Conservation (phyloP, 805 yeast genomes). For the Candida methanosorbosa region DNA sequence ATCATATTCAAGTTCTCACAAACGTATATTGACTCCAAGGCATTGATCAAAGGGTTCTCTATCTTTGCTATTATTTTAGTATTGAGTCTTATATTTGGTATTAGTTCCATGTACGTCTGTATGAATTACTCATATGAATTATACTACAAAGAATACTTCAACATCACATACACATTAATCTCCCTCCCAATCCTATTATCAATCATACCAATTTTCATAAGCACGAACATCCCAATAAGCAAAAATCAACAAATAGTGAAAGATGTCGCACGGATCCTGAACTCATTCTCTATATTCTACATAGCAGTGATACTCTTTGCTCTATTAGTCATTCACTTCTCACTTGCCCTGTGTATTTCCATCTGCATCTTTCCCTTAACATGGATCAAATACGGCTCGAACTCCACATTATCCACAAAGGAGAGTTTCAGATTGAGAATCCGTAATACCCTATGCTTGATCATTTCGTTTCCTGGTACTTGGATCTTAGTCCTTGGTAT, state of each 20-base stretch:
- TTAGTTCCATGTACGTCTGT: conserved; percentile 9
- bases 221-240: not conserved
- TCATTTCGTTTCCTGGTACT: conserved; percentile 23
- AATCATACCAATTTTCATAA: not conserved
- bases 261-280: conserved; percentile 12
- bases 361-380: conserved; percentile 69
- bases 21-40: conserved; percentile 14
- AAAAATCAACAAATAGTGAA: not conserved
- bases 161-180: conserved; percentile 4
- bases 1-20: conserved; percentile 1
- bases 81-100: conserved; percentile 16
- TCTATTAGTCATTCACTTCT: conserved; percentile 72
- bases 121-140: conserved; percentile 4
- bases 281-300: conserved; percentile 34
- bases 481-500: conserved; percentile 20
- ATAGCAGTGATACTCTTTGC: conserved; percentile 65
- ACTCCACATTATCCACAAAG: no score
- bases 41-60: conserved; percentile 21
- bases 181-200: conserved; percentile 10
- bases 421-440: conserved; percentile 2
- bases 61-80: conserved; percentile 20
- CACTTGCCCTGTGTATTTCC: conserved; percentile 69
- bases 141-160: not conserved
- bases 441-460: conserved; percentile 16
- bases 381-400: conserved; percentile 35